Base-by-base conservation (phyloP, 1,284 basidiomycete species). In the Trichosporon ovoides region DNA sequence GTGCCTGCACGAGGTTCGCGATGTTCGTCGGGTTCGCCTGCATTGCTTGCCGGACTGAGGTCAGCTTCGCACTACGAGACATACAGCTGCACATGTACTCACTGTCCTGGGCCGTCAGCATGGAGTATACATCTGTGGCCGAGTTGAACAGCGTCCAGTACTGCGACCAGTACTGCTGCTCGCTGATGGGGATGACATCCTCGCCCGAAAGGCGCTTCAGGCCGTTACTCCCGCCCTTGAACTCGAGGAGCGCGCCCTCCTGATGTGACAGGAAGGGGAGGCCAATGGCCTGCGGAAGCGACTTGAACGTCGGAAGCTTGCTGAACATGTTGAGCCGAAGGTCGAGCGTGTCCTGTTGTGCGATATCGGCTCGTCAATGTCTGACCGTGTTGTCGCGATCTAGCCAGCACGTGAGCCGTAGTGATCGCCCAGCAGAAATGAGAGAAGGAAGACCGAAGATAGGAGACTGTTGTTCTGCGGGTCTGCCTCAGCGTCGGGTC, bases 101-200 rank as follows among this genome's bases (percentile, higher is more conserved):
- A 92, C 91, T 83, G 69, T 94, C 91, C 68, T 89, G 85, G 1
- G 87, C 84, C 7, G 88, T 85, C 64, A 96, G 87, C 58, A 95
- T 82, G 24, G 89, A 87, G 77, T 89, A 90, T n/a, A 92, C 89
- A 70, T 95, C 92, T 0, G 89, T 87, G 0, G 89, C 82, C 7
- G 88, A 87, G 77, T 90, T 89, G 73, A 94, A 94, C 11, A 95
- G 79, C 37, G 83, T 78, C 64, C 88, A 85, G 75, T 88, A 96
- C 86, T 94, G 72, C 61, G 90, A 83, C 91, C 91, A 94, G 70
- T 93, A 92, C 16, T 77, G 77, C 16, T 76, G 68, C 70, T 92
- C 89, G 10, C 79, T 82, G 55, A 84, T 80, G 2, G 84, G 73
- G 54, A 93, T 91, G 67, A 87, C 83, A 66, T 87, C 83, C 20